Conservation (phyloP, 352 stramenopile species). For the Plasmopara muralis region DNA sequence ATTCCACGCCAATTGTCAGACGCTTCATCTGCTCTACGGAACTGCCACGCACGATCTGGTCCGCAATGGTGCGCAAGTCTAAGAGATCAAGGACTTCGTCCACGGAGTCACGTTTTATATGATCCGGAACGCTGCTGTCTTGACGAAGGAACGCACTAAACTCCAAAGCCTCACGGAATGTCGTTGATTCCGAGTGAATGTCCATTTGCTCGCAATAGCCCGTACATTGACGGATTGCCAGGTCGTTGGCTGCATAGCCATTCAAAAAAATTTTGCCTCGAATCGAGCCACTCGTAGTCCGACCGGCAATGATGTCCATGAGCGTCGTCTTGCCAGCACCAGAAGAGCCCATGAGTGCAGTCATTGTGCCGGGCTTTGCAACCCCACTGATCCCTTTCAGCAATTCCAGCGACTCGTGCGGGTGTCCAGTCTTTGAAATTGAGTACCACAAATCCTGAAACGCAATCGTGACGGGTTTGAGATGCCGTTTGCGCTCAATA, state of each 20-base stretch:
- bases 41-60: conserved; percentile 12
- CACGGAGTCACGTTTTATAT: conserved; percentile 25
- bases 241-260: conserved; percentile 27
- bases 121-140: conserved; percentile 12
- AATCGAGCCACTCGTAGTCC: conserved; percentile 53
- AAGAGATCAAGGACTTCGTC: conserved; percentile 29
- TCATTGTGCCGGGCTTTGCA: conserved; percentile 54
- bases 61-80: conserved; percentile 18
- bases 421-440: conserved; percentile 25
- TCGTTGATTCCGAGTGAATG: conserved; percentile 55
- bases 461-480: conserved; percentile 29
- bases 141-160: conserved; percentile 83
- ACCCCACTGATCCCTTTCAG: conserved; percentile 46
- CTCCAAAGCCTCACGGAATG: conserved; percentile 76
- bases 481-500: conserved; percentile 22
- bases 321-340: conserved; percentile 84
- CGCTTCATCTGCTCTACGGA: conserved; percentile 38
- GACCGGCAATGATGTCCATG: conserved; percentile 87
- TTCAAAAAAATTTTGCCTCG: conserved; percentile 47
- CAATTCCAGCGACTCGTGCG: conserved; percentile 50
- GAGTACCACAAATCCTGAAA: conserved; percentile 43
- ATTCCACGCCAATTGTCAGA: conserved; percentile 35
- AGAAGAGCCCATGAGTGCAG: conserved; percentile 81
- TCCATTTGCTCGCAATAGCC: conserved; percentile 47
- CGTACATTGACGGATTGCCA: conserved; percentile 33